These are phyloP conservation scores for Globisporangium lucens DNA, from an alignment of 352 stramenopile species.

Conservation along the genomic window DNA sequence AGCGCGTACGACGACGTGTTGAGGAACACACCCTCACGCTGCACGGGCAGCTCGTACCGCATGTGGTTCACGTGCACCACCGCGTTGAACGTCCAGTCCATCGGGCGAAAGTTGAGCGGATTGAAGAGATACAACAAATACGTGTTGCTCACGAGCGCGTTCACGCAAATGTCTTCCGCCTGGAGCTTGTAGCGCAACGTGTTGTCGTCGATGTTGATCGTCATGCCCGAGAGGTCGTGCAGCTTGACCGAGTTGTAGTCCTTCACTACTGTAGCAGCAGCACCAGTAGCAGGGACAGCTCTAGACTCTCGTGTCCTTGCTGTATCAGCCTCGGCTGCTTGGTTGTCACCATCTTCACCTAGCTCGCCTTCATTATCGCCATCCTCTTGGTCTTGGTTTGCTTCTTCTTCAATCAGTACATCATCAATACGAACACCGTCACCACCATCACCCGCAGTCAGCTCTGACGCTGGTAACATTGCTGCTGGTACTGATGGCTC, in stretches of 20 bases:
- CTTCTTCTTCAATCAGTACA: not conserved
- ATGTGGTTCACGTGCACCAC: constrained; percentile 53
- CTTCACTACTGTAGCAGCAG: not conserved
- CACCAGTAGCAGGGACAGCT: not conserved
- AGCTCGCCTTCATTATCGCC: not conserved
- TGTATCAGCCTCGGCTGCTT: not conserved
- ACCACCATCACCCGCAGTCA: not conserved
- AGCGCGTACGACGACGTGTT: constrained; percentile 70
- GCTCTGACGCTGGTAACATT: constrained; percentile 9
- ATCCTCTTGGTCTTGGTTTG: not conserved
- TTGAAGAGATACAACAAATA: constrained; percentile 90
- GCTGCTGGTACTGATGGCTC: constrained; percentile 18
- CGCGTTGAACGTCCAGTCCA: constrained; percentile 81
- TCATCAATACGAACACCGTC: not conserved
- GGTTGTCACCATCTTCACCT: not conserved
- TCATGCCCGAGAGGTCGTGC: constrained; percentile 85
- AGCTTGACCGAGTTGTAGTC: constrained; percentile 54
- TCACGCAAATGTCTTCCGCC: constrained; percentile 61
- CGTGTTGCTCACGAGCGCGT: constrained; percentile 81
- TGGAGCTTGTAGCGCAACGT: constrained; percentile 71
- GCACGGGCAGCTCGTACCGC: constrained; percentile 45
- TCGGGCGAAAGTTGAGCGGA: constrained; percentile 68
- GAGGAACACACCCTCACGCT: constrained; percentile 80
- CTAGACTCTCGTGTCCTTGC: not conserved
- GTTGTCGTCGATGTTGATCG: constrained; percentile 83